Conservation (phyloP, 2,329 filamentous ascomycete genomes). For the Nemania sp. region DNA sequence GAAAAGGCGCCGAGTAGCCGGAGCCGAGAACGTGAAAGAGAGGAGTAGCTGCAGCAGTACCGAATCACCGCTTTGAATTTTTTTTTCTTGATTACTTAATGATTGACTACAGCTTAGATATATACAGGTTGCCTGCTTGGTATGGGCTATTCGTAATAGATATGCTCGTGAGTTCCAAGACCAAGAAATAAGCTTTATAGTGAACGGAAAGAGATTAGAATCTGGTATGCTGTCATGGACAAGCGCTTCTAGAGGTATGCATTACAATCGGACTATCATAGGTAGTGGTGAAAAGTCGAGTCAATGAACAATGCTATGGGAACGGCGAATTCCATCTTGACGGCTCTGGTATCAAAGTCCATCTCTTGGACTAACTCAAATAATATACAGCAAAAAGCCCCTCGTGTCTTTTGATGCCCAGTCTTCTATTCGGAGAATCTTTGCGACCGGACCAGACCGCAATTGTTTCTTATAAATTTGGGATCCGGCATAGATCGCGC, state of each 20-base stretch:
- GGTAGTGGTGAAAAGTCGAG: background rate
- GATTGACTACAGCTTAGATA: too few species aligned
- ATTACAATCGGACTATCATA: too few species aligned
- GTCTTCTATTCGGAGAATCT: conserved; percentile 33
- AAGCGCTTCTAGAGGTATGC: too few species aligned
- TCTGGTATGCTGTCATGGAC: too few species aligned
- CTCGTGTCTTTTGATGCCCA: conserved; percentile 33
- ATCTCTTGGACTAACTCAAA: conserved; percentile 40
- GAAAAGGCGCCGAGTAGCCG: background rate
- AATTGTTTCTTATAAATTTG: conserved; percentile 29
- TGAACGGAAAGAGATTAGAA: too few species aligned
- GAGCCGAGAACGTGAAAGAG: conserved; percentile 3
- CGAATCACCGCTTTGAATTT: too few species aligned
- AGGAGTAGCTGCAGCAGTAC: too few species aligned
- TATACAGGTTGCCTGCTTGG: too few species aligned
- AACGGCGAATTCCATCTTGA: conserved; percentile 7
- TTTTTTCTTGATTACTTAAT: too few species aligned
- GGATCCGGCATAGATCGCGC: conserved; percentile 25
- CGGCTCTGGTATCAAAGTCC: conserved; percentile 27
- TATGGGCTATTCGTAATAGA: too few species aligned
- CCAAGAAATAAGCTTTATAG: too few species aligned
- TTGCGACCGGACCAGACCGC: conserved; percentile 29
- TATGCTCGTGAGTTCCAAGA: too few species aligned
- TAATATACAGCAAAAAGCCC: conserved; percentile 42
- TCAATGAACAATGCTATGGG: conserved; percentile 13